These are phyloP conservation scores for Pseudonitzschia multistriata DNA, from an alignment of 108 stramenopile species.

Conservation along the genomic window DNA sequence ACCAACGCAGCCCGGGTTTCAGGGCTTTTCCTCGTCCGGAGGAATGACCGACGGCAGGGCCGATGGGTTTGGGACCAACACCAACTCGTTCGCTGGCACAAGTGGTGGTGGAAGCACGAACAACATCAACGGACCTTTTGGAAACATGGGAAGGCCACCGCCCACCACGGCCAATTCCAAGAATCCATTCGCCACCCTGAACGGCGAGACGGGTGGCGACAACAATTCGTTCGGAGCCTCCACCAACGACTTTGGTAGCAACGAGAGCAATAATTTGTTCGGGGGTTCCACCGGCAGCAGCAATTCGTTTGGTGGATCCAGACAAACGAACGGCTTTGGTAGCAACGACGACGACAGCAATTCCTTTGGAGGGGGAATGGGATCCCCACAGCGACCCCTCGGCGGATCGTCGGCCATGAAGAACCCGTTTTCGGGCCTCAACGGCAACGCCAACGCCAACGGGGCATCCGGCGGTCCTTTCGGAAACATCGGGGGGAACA, in stretches of 20 bases:
- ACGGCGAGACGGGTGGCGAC: not conserved
- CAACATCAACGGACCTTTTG: not conserved
- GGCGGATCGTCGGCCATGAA: not conserved
- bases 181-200: not conserved
- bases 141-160: not conserved
- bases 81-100: not conserved
- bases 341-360: not conserved
- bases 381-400: not conserved
- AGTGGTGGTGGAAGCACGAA: not conserved
- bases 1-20: not conserved
- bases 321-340: not conserved
- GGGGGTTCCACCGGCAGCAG: not conserved
- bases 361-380: constrained; percentile 3
- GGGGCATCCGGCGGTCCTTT: too few relatives aligned
- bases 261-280: not conserved
- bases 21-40: not conserved
- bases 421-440: not conserved
- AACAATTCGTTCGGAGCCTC: not conserved
- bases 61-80: not conserved
- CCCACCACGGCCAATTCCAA: not conserved
- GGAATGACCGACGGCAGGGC: not conserved
- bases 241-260: not conserved
- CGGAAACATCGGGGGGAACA: not conserved
- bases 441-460: not conserved
- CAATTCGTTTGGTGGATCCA: not conserved